Evolutionary conservation across 2,329 filamentous ascomycete genomes (phyloP), one percentile per base, ranked within the genome.

Genomic region (Clonostachys chloroleuca): DNA sequence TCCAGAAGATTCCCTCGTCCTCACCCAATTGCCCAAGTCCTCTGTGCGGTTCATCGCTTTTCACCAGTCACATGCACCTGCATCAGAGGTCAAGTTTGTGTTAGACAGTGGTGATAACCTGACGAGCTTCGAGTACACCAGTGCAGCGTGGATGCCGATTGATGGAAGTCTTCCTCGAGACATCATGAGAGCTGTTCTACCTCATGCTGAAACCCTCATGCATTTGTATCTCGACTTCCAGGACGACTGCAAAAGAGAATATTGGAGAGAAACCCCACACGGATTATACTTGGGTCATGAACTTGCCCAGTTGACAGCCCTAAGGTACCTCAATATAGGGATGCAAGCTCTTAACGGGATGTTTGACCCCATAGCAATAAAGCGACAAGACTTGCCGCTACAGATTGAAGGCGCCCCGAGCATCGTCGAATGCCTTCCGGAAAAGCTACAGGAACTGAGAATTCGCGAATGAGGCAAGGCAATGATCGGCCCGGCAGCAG

Each of bases 181-280:
- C 14, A 14, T 53, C 1, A 12, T 52, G 12, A 41, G 50, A 3
- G 42, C 40, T 9, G 33, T 52, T 5, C 40, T 50, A 7, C 46
- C 47, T 1, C 48, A 47, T 30, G 39, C 48, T 5, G 34, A 34
- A 6, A 49, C 46, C 1, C 48, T 52, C 12, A 47, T 48, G 34
- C 46, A 44, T n/a, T 45, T 53, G 6, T 44, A 52, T 24, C 14
- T 46, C 14, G 42, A 52, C 17, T 49, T 44, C 17, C 39, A 46
- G 8, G 49, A 50, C 14, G 40, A 43, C 30, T 47, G 42, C 46
- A n/a, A 37, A 10, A 49, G 44, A 8, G 13, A 8, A 34, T 40
- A 37, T 24, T 37, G 34, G 34, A 12, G 14, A 6, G 17, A 45
- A 3, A 12, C 5, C 17, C 34, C 44, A 9, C 18, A 48, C 2